Conservation (phyloP, 805 yeast genomes). For the Kregervanrija fluxuum region DNA sequence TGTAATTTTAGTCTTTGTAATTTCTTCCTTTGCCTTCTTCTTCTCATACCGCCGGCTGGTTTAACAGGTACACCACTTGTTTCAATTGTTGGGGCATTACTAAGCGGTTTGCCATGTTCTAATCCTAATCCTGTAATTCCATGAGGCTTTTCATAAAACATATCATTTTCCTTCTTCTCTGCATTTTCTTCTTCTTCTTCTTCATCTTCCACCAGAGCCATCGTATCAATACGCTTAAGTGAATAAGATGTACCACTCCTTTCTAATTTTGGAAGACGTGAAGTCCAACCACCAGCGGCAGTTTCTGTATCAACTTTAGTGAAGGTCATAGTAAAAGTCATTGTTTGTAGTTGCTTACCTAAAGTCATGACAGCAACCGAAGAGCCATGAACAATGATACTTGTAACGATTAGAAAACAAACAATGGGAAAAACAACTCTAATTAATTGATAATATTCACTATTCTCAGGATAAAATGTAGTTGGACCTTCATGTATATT, state of each 20-base stretch:
- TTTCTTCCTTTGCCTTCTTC: slow-evolving; percentile 45
- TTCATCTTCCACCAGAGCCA: slow-evolving; percentile 12
- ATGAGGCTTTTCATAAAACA: too few species aligned
- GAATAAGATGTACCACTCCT: slow-evolving; percentile 69
- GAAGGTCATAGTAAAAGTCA: slow-evolving; percentile 88
- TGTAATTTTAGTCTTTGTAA: slow-evolving; percentile 20
- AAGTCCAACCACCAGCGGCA: slow-evolving; percentile 81
- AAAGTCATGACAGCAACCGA: slow-evolving; percentile 53
- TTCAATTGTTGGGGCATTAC: slow-evolving; percentile 6
- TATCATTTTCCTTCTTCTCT: slow-evolving; percentile 13
- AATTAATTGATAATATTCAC: slow-evolving; percentile 25
- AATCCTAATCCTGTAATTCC: slow-evolving; percentile 6
- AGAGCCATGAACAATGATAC: slow-evolving; percentile 56
- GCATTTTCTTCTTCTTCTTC: slow-evolving; percentile 17
- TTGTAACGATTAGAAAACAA: slow-evolving; percentile 43
- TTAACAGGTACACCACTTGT: slow-evolving; percentile 40
- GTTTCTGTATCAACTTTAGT: slow-evolving; percentile 56
- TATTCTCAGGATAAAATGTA: slow-evolving; percentile 21
- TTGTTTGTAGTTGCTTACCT: slow-evolving; percentile 84
- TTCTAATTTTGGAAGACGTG: slow-evolving; percentile 75
- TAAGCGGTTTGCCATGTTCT: slow-evolving; percentile 2
- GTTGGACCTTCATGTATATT: slow-evolving; percentile 30
- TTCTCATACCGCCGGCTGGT: slow-evolving; percentile 70
- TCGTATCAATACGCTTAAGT: slow-evolving; percentile 74
- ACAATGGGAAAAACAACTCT: slow-evolving; percentile 44